Base-by-base conservation (phyloP, 2,329 filamentous ascomycete genomes). In the Xenosphaeropsis pyriputrescens region DNA sequence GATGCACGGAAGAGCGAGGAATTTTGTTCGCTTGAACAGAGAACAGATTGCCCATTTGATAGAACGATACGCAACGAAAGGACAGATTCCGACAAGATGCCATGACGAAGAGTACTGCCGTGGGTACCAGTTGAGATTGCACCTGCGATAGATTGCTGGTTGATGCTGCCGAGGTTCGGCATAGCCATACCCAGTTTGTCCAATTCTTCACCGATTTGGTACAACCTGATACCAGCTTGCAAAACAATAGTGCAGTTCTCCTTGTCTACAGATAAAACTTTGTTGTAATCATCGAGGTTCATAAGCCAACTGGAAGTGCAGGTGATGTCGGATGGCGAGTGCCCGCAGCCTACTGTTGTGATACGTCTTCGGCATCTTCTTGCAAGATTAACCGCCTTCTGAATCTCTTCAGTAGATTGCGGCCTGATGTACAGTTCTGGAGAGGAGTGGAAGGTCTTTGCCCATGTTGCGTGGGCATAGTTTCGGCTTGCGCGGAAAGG, bases 271-370 rank as follows among this genome's bases (percentile, higher is more conserved):
- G 75, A 69, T 36, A 93, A 54, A 19, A 96, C 70, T 38, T 71
- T 66, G 53, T 75, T 75, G 61, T 84, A 85, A 45, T 81, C 70
- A 64, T 98, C 91, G 43, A 98, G 73, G 57, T 95, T 96, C 48
- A 96, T 67, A 54, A 95, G 77, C 91, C 91, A 96, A 45, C 82
- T 84, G 13, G 84, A 91, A 5, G 88, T 93, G 60, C 85, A 93
- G 4, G 89, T 96, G 32, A 98, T 63, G 52, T 89, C 81, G 45
- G 82, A 93, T 6, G 89, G 91, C 39, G 88, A 95, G 63, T 98
- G 89, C 39, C 79, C 85, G 50, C 82, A 89, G 42, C 91, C 89
- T n/a, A 88, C 80, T 5, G 82, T 83, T 29, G 88, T 81, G 41
- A 98, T 63, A 42, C 86, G 79, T 34, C 84, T 78, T 32, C 86